phyloP scores from a whole-genome alignment of 1,284 basidiomycete genomes.

The Ustanciosporium gigantosporum region DNA sequence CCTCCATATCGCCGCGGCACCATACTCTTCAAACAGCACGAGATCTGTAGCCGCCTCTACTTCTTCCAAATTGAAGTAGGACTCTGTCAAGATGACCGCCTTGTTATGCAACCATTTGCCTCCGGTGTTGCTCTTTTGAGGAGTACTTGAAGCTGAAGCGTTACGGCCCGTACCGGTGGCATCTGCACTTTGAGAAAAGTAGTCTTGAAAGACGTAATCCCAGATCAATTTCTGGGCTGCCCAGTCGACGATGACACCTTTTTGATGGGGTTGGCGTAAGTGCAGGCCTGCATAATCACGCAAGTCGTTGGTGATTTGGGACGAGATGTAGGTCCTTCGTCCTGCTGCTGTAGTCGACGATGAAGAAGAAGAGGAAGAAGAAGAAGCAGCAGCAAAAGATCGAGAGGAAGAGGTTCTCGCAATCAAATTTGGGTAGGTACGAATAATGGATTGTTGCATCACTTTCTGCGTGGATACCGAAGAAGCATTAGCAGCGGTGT shows the following conservation, averaged over 20 bases:
- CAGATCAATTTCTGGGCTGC: conserved; percentile 53
- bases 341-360: not conserved
- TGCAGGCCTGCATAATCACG: conserved; percentile 48
- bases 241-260: conserved; percentile 56
- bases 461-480: conserved; percentile 2
- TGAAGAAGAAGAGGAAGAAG: no score
- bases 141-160: not conserved
- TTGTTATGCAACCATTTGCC: conserved; percentile 7
- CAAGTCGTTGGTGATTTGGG: conserved; percentile 40
- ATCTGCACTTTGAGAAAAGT: not conserved
- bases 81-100: conserved; percentile 76
- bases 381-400: no score
- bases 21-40: conserved; percentile 93
- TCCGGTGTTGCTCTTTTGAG: not conserved
- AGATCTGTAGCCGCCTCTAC: conserved; percentile 89
- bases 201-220: conserved; percentile 44
- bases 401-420: conserved; percentile 37
- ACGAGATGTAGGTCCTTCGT: conserved; percentile 14
- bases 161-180: no score
- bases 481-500: no score
- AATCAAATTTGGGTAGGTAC: conserved; percentile 36
- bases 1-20: conserved; percentile 79
- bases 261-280: conserved; percentile 50
- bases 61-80: conserved; percentile 88
- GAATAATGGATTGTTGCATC: not conserved